A percentile compares a stretch with the other conserved stretches of the same genome.
Conservation (phyloP, 2,329 filamentous ascomycete genomes). For the Nectriaceae sp. region DNA sequence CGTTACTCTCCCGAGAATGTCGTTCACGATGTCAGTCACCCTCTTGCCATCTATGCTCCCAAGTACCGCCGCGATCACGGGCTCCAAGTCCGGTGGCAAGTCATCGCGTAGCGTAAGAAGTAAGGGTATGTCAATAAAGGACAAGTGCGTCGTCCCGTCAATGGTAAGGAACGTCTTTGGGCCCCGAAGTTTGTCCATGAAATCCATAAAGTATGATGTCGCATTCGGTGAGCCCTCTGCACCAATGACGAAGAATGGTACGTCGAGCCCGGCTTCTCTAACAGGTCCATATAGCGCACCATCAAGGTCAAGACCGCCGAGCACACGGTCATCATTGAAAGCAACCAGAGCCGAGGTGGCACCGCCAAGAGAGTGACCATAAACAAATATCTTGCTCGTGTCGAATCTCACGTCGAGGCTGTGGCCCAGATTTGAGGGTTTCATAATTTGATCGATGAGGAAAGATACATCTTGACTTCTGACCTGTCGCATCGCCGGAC, state of each 20-base stretch:
- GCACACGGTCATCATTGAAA: constrained; percentile 31
- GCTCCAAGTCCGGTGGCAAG: constrained; percentile 1
- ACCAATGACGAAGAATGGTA: constrained; percentile 19
- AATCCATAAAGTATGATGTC: background rate
- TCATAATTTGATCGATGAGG: constrained; percentile 33
- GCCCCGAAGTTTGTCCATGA: constrained; percentile 9
- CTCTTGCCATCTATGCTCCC: constrained; percentile 7
- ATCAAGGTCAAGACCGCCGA: constrained; percentile 39
- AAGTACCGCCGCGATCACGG: background rate
- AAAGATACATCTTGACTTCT: constrained; percentile 36
- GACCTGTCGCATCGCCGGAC: constrained; percentile 15
- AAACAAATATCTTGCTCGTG: constrained; percentile 24
- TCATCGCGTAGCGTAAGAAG: constrained; percentile 13
- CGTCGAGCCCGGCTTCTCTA: constrained; percentile 17
- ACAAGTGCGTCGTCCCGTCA: constrained; percentile 8
- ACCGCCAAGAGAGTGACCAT: constrained; percentile 40
- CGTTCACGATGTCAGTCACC: constrained; percentile 1
- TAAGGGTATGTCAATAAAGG: constrained; percentile 12
- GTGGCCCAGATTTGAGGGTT: constrained; percentile 1
- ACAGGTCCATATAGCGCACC: constrained; percentile 30
- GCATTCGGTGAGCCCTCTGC: constrained; percentile 1
- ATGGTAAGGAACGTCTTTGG: constrained; percentile 8
- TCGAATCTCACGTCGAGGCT: constrained; percentile 10
- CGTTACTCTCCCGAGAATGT: constrained; percentile 6
- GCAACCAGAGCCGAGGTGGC: constrained; percentile 33